Evolutionary conservation across 2,329 filamentous ascomycete species (phyloP).

Genomic region (Talaromyces sp.): DNA sequence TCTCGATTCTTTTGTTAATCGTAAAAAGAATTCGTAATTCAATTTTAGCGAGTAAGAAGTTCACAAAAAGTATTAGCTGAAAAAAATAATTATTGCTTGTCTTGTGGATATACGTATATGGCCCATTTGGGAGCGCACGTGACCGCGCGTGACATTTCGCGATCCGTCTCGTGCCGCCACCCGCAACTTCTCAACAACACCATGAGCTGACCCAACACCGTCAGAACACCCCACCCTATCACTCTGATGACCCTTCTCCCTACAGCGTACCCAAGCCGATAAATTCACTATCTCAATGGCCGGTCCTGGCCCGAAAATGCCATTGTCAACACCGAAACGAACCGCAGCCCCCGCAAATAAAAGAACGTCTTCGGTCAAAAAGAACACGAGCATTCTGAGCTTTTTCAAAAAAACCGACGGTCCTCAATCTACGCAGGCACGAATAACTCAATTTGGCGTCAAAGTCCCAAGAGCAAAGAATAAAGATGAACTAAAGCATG

Average conservation of each 20-base stretch:
- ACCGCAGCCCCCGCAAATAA: background rate
- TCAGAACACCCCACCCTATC: background rate
- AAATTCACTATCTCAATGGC: background rate
- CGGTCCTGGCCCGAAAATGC: constrained; percentile 3
- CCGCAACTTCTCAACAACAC: background rate
- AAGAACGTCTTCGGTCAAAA: constrained; percentile 17
- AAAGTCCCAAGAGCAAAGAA: constrained; percentile 23
- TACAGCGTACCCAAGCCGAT: background rate
- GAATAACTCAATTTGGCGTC: constrained; percentile 47
- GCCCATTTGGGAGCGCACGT: background rate
- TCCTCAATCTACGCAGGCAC: constrained; percentile 40
- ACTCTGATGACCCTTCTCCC: background rate
- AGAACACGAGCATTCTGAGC: constrained; percentile 62
- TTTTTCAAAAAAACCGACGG: constrained; percentile 68
- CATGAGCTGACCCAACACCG: background rate
- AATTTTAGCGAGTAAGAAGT: too few species aligned
- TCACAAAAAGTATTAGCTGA: too few species aligned
- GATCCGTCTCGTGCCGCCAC: background rate
- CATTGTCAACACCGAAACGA: constrained; percentile 4
- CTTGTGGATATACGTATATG: background rate
- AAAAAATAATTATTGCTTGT: too few species aligned
- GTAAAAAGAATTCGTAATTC: too few species aligned
- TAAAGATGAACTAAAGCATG: background rate
- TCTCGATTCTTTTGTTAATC: too few species aligned
- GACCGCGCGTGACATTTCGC: background rate